phyloP scores from a whole-genome alignment of 768 basidiomycete species.

The Imleria badia region DNA sequence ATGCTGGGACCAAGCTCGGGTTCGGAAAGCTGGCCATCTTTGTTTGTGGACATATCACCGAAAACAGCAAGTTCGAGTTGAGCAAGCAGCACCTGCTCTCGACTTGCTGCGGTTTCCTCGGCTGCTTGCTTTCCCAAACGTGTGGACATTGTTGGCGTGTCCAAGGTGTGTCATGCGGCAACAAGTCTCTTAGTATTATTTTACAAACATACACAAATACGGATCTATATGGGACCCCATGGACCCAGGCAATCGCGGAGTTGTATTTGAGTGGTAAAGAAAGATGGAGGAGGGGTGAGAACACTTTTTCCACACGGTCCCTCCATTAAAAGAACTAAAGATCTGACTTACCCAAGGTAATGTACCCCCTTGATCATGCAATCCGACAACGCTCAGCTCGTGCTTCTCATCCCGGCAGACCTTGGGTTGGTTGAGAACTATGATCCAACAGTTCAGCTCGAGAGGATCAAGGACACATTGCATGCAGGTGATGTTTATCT shows the following conservation, averaged over 20 bases:
- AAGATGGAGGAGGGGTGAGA: no score
- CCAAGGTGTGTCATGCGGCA: no score
- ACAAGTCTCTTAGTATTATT: no score
- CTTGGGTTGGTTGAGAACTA: background rate
- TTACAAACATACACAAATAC: background rate
- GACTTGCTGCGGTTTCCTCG: background rate
- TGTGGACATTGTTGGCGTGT: no score
- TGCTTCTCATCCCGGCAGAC: slow-evolving; percentile 2
- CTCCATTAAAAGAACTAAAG: background rate
- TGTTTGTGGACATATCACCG: background rate
- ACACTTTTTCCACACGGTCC: background rate
- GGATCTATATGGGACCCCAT: slow-evolving; percentile 6
- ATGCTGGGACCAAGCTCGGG: slow-evolving; percentile 10
- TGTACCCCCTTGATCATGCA: slow-evolving; percentile 7
- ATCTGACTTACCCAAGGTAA: background rate
- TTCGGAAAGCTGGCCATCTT: background rate
- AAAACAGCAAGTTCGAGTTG: background rate
- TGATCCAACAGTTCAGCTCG: slow-evolving; percentile 1
- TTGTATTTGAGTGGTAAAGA: background rate
- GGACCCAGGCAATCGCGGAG: slow-evolving; percentile 2
- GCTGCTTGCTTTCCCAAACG: background rate
- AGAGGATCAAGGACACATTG: background rate
- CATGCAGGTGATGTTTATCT: slow-evolving; percentile 2
- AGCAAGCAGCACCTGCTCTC: background rate
- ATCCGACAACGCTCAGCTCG: background rate